Conservation (phyloP, 2,329 filamentous ascomycete genomes). For the Xylariaceae sp. region DNA sequence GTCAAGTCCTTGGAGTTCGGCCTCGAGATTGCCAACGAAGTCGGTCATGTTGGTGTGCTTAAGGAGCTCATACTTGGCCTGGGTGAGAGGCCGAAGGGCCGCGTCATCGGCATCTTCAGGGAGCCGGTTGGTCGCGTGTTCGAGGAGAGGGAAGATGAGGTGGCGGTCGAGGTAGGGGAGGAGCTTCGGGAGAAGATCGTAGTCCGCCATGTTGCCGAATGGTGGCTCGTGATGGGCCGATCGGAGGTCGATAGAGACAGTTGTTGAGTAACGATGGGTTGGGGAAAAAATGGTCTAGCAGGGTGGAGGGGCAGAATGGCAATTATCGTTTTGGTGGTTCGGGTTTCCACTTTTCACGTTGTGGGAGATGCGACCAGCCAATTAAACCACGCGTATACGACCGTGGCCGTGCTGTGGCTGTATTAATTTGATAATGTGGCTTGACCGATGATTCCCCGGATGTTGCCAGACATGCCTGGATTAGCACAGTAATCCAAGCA, state of each 20-base stretch:
- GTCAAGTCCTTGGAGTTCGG: slow-evolving; percentile 76
- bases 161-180: slow-evolving; percentile 92
- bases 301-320: slow-evolving; percentile 17
- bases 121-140: slow-evolving; percentile 80
- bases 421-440: slow-evolving; percentile 11
- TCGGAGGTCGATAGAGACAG: not conserved
- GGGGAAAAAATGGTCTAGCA: slow-evolving; percentile 13
- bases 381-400: not conserved
- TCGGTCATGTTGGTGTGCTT: slow-evolving; percentile 99
- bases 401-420: not conserved
- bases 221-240: slow-evolving; percentile 17
- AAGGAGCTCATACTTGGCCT: slow-evolving; percentile 87
- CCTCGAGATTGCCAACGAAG: slow-evolving; percentile 88
- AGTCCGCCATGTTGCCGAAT: slow-evolving; percentile 54
- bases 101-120: slow-evolving; percentile 62
- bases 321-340: slow-evolving; percentile 19
- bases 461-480: slow-evolving; percentile 2
- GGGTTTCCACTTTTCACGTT: slow-evolving; percentile 16
- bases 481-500: slow-evolving; percentile 9
- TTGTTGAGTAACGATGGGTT: slow-evolving; percentile 2
- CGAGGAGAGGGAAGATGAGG: slow-evolving; percentile 91
- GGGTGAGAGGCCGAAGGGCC: slow-evolving; percentile 64
- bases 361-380: slow-evolving; percentile 17
- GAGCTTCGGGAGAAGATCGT: slow-evolving; percentile 81
- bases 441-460: slow-evolving; percentile 14